A percentile compares a stretch with the other conserved stretches of the same genome.
phyloP scores from a whole-genome alignment of 441 rosid species.

The Manihot esculenta region DNA sequence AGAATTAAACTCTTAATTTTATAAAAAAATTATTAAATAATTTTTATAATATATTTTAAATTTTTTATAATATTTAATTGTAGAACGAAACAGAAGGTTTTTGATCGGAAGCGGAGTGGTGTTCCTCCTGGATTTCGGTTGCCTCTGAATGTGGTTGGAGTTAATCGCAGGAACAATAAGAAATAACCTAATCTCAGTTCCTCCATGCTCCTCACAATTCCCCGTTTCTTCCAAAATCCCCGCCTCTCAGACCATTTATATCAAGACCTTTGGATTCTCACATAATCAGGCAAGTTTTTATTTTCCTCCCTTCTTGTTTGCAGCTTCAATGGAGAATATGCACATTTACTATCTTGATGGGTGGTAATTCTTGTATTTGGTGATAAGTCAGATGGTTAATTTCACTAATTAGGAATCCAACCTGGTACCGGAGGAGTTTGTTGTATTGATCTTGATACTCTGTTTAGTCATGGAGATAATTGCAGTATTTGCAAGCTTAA shows the following conservation, averaged over 20 bases:
- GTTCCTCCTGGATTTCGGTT: slow-evolving; percentile 72
- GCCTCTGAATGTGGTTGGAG: slow-evolving; percentile 57
- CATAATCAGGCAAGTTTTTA: slow-evolving; percentile 74
- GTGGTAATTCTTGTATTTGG: neutral
- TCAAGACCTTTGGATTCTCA: slow-evolving; percentile 94
- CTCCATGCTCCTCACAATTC: slow-evolving; percentile 32
- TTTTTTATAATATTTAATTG: too few relatives aligned
- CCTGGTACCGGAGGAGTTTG: neutral
- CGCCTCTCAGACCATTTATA: slow-evolving; percentile 78
- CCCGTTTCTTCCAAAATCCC: slow-evolving; percentile 51
- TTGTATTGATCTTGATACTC: neutral
- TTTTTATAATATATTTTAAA: too few relatives aligned
- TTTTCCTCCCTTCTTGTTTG: neutral
- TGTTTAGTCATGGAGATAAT: neutral
- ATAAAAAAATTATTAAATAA: too few relatives aligned
- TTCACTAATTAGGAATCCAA: neutral
- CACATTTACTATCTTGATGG: neutral
- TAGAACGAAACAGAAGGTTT: too few relatives aligned
- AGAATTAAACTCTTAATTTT: too few relatives aligned
- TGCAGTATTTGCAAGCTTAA: neutral
- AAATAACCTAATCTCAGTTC: slow-evolving; percentile 25
- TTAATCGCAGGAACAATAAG: slow-evolving; percentile 50
- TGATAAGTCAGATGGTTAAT: slow-evolving; percentile 2
- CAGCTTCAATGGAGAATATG: neutral
- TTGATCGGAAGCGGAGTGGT: slow-evolving; percentile 44